Evolutionary conservation across 2,329 filamentous ascomycete species (phyloP), one percentile per base, ranked within the genome.

Genomic region (Elsinoe ampelina): DNA sequence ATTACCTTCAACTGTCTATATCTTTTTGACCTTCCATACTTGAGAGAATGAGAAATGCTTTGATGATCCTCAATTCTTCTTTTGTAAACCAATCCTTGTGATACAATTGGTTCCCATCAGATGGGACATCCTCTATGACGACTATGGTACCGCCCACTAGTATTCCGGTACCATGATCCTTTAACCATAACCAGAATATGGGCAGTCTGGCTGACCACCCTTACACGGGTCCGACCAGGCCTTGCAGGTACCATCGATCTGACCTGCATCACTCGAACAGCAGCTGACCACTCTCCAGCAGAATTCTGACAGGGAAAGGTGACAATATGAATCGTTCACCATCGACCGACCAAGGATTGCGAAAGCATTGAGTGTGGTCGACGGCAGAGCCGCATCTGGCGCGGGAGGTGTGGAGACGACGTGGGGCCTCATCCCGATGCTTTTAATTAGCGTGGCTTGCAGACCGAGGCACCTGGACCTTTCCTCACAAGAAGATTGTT

Each of bases 1-100:
- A 50, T 50, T 52, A 52, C 17, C n/a, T 52, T 52, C 48, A 30
- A 38, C 48, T 52, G 48, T 52, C 48, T 39, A 52, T 52, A 52
- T 38, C n/a, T 39, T 39, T 39, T 39, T 52, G 26, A 34, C n/a
- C 34, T 50, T 52, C 26, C 48, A 36, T 11, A 52, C 48, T 22
- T 15, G 15, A 17, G 34, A 38, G 48, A 52, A 39, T 26, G 48
- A 39, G 48, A 39, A 34, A 52, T 52, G 48, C 34, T 52, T 52
- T 52, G 32, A 52, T 35, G 48, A 52, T 52, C 26, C 48, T 39
- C 35, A 39, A 52, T 6, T 19, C 6, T 52, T 34, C 22, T n/a
- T 1, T n/a, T n/a, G n/a, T 2, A 22, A 2, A n/a, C 22, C 43
- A 34, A n/a, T 12, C 8, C 1, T n/a, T 4, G 10, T 34, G 43